phyloP scores from a whole-genome alignment of 305 asterid genomes.

The Withania somnifera region DNA sequence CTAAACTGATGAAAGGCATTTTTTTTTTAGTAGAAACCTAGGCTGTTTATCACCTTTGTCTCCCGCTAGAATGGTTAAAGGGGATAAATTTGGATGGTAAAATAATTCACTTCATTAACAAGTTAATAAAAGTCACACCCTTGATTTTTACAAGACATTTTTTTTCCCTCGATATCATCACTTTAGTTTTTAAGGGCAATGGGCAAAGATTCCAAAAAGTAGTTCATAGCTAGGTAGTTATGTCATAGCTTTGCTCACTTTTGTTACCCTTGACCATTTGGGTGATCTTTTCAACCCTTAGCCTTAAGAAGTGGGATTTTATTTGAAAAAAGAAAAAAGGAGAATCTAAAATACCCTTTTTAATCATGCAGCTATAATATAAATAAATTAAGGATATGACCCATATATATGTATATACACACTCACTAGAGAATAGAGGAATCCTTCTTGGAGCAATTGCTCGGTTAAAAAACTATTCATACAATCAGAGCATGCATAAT shows the following conservation, averaged over 20 bases:
- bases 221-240: neutral
- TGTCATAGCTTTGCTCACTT: neutral
- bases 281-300: neutral
- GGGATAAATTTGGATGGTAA: too few species aligned
- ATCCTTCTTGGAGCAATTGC: neutral
- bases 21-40: neutral
- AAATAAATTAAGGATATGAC: neutral
- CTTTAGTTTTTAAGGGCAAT: too few species aligned
- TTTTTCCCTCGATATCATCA: neutral
- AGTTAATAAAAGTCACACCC: neutral
- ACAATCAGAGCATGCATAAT: neutral
- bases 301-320: neutral
- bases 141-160: neutral
- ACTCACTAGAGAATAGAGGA: neutral
- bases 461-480: neutral
- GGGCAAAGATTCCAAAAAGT: neutral
- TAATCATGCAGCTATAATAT: neutral
- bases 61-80: neutral
- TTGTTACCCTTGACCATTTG: neutral
- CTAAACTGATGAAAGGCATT: neutral
- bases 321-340: neutral
- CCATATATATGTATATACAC: neutral
- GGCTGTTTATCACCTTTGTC: conserved; percentile 1
- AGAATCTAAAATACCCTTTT: neutral
- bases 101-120: neutral